Conservation (phyloP, 768 basidiomycete genomes). For the Lactarius vividus region DNA sequence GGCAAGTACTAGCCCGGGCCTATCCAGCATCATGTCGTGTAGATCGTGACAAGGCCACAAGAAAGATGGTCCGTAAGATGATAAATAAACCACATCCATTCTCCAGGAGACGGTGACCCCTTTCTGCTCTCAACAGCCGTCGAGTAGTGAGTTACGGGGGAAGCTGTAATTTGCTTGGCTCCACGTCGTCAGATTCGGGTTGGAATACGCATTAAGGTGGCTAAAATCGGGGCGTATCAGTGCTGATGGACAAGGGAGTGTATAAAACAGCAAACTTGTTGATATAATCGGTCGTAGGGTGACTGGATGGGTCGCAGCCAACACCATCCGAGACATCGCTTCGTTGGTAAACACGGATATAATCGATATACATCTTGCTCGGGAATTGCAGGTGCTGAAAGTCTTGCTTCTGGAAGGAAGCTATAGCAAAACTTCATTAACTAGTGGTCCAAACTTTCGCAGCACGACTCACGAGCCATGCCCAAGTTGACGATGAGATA, state of each 20-base stretch:
- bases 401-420: conserved; percentile 71
- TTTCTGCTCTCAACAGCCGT: conserved; percentile 15
- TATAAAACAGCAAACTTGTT: conserved; percentile 43
- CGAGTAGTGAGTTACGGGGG: conserved; percentile 56
- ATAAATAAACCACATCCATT: conserved; percentile 9
- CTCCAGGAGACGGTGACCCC: too few species aligned
- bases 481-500: conserved; percentile 85
- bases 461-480: conserved; percentile 52
- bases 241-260: not conserved
- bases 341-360: conserved; percentile 85
- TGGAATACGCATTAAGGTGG: conserved; percentile 60
- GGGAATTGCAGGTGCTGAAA: conserved; percentile 76
- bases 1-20: conserved; percentile 6
- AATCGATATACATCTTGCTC: conserved; percentile 79
- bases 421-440: conserved; percentile 30
- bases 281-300: conserved; percentile 83
- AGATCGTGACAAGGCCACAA: conserved; percentile 14
- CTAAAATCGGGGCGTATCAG: conserved; percentile 24
- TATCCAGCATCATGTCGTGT: conserved; percentile 21
- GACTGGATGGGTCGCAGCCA: conserved; percentile 74
- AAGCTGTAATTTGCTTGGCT: conserved; percentile 67
- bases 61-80: conserved; percentile 7
- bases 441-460: conserved; percentile 6
- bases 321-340: conserved; percentile 62
- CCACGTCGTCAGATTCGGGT: conserved; percentile 89